Evolutionary conservation across 192 early-diverging fungal genomes (phyloP), one percentile per base, ranked within the genome.

Genomic region (Mortierella antarctica): DNA sequence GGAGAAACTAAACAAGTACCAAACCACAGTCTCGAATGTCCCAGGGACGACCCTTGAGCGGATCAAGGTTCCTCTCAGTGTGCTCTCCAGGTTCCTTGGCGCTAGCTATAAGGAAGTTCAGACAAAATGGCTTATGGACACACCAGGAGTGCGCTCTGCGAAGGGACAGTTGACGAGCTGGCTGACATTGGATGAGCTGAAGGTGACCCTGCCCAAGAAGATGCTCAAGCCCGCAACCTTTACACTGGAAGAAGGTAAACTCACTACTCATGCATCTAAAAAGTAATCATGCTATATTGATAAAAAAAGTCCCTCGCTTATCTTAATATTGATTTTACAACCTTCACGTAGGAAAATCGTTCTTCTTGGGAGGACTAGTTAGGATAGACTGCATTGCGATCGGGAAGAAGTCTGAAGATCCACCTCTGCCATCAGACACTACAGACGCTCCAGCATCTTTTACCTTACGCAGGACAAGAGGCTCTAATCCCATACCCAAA

Each of bases 341-440:
- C 12, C 1, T 14, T 45, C 15, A 31, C 9, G 51, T 62, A 80
- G 77, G 77, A 1, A 80, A 72, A 58, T 80, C 77, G 1, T 80
- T 80, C 65, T 80, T 80, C 39, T 49, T 80, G 61, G 77, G 77
- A 67, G 77, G 77, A 6, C 77, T 80, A 6, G 70, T 80, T 20
- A 71, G 77, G 52, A 80, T 80, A 15, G 77, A 80, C 52, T 80
- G 77, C 13, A 56, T 80, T 39, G 71, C 77, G 5, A 63, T 80
- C 54, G 77, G 77, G 42, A 67, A 58, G 31, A 54, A 50, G 21
- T 8, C 65, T 14, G 15, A 18, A 17, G 12, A 59, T 20, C 54
- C 17, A 62, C 1, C 45, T 14, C 17, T 40, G 23, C 53, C 14
- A n/a, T n/a, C 57, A 20, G 44, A 55, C 10, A 31, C 45, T 14